Evolutionary conservation across 306 rosid species (phyloP).

Genomic region (Dryas alaskensis): DNA sequence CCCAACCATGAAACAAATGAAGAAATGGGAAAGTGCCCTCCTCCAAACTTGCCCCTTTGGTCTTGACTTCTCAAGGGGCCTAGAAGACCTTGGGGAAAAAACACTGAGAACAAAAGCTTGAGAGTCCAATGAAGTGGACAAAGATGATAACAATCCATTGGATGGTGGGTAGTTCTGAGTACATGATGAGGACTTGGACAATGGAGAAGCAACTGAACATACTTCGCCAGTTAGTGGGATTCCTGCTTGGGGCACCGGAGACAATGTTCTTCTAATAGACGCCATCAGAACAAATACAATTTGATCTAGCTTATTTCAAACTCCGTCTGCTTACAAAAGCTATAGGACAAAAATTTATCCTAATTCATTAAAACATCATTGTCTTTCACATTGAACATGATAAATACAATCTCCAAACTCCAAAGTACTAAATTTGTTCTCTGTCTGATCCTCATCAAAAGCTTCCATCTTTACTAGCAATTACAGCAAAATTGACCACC

Average conservation of each 20-base stretch:
- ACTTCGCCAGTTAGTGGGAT: constrained; percentile 49
- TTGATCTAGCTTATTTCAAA: constrained; percentile 18
- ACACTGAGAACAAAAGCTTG: constrained; percentile 46
- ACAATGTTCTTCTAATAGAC: constrained; percentile 75
- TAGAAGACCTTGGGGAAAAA: constrained; percentile 52
- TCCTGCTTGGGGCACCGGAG: constrained; percentile 74
- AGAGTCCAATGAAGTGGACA: constrained; percentile 40
- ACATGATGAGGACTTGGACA: constrained; percentile 62
- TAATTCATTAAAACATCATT: constrained; percentile 12
- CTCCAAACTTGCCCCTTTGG: constrained; percentile 67
- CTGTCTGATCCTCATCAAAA: not conserved
- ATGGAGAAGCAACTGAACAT: constrained; percentile 68
- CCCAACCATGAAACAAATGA: constrained; percentile 67
- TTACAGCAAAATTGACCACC: not conserved
- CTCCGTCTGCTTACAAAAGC: constrained; percentile 3
- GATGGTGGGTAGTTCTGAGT: constrained; percentile 48
- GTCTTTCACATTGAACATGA: constrained; percentile 22
- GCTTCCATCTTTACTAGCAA: constrained; percentile 1
- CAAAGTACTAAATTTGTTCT: not conserved
- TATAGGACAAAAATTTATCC: constrained; percentile 15
- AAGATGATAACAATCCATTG: constrained; percentile 41
- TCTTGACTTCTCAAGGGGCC: constrained; percentile 64
- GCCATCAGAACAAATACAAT: constrained; percentile 49
- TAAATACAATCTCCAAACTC: not conserved
- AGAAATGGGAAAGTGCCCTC: constrained; percentile 61